Evolutionary conservation across 2,329 filamentous ascomycete species (phyloP), one percentile per base, ranked within the genome.

Genomic region (Domatiomyces catenatus): DNA sequence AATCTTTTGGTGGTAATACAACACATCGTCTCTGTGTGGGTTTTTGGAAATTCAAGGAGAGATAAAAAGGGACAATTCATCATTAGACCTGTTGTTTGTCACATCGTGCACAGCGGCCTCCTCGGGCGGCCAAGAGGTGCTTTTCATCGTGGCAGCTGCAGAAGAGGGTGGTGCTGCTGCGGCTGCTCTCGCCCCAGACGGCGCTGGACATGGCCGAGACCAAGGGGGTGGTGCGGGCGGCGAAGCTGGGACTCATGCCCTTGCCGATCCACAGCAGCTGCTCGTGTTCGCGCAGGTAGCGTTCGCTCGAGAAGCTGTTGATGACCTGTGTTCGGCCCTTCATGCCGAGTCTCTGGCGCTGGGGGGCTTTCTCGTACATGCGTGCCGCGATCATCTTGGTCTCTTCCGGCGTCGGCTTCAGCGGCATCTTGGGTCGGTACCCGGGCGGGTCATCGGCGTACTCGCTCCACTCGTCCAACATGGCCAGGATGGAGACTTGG

Each of bases 261-360:
- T 69, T 69, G 48, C 66, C 66, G 39, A 69, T 64, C 74, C 75
- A 77, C 51, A 76, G 71, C 72, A 74, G 76, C 58, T 81, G 77
- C 59, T 80, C 77, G 60, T 80, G 76, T 60, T 79, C 77, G 39
- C 78, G 72, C 20, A 80, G 69, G 59, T 80, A 80, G 0, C 76
- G 69, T 44, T 78, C 74, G 2, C 76, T 75, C 47, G 73, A 72
- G 62, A 80, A 80, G 10, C 71, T 75, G 56, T 76, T 76, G 50
- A 77, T 73, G 2, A 80, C 77, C 44, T 79, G 78, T 43, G 68
- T 67, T 19, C 77, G 71, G 1, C 73, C 75, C 64, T 73, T 73
- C 71, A 80, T 76, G 44, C 77, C 77, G 2, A 80, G 66, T 53
- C 73, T 73, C 56, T 74, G 69, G 28, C 77, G 73, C 55, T 77